Percentiles rank a stretch among this genome's conserved stretches.
These are phyloP conservation scores for Phialophora chinensis DNA, from an alignment of 2,329 filamentous ascomycete species.

Conservation along the genomic window DNA sequence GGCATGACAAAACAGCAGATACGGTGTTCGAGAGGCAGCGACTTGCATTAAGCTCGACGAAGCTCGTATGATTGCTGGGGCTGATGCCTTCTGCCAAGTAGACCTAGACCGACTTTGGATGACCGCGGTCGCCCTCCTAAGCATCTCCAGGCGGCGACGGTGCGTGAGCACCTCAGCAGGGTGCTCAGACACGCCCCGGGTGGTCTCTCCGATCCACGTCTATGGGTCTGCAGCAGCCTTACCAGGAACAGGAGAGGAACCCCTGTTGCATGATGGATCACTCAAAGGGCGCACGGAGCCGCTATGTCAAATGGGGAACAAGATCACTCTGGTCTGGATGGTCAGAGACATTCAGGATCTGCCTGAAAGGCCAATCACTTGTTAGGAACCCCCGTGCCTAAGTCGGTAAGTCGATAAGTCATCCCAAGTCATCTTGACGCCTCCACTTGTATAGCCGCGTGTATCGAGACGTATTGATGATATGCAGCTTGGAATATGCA, in stretches of 20 bases:
- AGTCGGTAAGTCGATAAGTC: conserved; percentile 5
- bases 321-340: neutral
- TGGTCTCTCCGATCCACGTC: neutral
- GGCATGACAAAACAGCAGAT: neutral
- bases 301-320: neutral
- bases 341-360: neutral
- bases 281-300: neutral
- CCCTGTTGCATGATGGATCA: neutral
- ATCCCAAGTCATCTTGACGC: conserved; percentile 1
- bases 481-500: neutral
- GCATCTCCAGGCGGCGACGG: neutral
- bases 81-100: neutral
- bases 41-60: conserved; percentile 6
- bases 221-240: neutral
- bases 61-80: conserved; percentile 2
- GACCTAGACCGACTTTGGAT: neutral
- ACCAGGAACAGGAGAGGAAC: neutral
- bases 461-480: conserved; percentile 4
- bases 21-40: neutral
- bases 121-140: neutral
- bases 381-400: neutral
- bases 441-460: conserved; percentile 10
- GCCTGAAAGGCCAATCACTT: neutral
- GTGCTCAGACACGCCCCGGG: neutral
- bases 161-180: neutral